A percentile compares a stretch with the other conserved stretches of the same genome.
These are phyloP conservation scores for Haplographium delicatum DNA, from an alignment of 495 filamentous ascomycete species.

Conservation along the genomic window DNA sequence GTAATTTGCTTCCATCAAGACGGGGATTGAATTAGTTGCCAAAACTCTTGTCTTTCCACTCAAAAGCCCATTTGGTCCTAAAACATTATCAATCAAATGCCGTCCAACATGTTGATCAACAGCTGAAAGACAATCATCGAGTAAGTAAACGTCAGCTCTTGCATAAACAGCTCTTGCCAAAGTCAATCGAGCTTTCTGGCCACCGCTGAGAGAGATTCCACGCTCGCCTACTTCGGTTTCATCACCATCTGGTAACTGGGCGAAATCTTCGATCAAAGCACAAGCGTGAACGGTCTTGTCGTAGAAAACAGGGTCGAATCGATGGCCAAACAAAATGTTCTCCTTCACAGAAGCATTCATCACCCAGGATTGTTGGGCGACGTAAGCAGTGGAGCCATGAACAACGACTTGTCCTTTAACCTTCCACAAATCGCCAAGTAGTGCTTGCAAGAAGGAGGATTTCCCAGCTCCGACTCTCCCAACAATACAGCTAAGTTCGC, in stretches of 20 bases:
- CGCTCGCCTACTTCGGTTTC: constrained; percentile 95
- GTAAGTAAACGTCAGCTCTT: constrained; percentile 90
- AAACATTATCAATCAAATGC: constrained; percentile 89
- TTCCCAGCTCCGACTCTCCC: constrained; percentile 95
- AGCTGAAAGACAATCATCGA: constrained; percentile 92
- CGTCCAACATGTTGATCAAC: constrained; percentile 97
- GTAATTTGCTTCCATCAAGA: constrained; percentile 80
- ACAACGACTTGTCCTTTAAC: constrained; percentile 77
- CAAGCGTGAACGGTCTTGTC: constrained; percentile 91
- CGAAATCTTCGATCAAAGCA: constrained; percentile 86
- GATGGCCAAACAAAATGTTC: constrained; percentile 95
- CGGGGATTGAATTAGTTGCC: constrained; percentile 93
- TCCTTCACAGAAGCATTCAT: constrained; percentile 97
- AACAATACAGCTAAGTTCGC: constrained; percentile 87
- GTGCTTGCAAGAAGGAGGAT: constrained; percentile 80
- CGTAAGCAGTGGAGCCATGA: constrained; percentile 80
- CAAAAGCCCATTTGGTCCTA: constrained; percentile 80
- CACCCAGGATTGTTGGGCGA: constrained; percentile 88
- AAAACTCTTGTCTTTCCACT: constrained; percentile 84
- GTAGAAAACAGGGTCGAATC: constrained; percentile 93
- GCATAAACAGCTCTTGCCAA: constrained; percentile 95
- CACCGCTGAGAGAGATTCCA: constrained; percentile 94
- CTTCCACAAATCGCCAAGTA: constrained; percentile 91
- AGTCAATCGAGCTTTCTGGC: constrained; percentile 94
- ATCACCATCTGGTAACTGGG: constrained; percentile 89